Base-by-base conservation (phyloP, 2,329 filamentous ascomycete species). In the Aspergillus tamarii region DNA sequence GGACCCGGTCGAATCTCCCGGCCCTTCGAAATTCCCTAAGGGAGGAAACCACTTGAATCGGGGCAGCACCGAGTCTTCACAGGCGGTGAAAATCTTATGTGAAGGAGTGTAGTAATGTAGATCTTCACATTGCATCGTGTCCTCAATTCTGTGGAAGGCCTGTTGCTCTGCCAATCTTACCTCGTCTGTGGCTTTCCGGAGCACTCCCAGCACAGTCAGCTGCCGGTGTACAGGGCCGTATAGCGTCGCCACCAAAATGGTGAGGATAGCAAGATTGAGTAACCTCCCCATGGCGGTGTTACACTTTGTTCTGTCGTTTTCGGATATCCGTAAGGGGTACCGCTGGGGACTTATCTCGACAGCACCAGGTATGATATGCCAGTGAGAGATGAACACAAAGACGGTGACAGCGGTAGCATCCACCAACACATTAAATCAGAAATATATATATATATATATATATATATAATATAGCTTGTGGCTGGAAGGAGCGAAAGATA, bases 91-190 rank as follows among this genome's bases (percentile, higher is more conserved):
- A 1, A 89, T 72, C 9, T 81, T 63, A 0, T 82, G 78, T 19
- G 81, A 83, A 0, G 80, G 72, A 1, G 70, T 70, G 64, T 88
- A 83, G 61, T 86, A 81, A 68, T 89, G 86, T 4, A 89, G 55
- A 64, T 89, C 87, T 67, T 89, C 88, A 69, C 87, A 89, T 19
- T 85, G 79, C 3, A 79, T 71, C 0, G 87, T 88, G 65, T 86
- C 83, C 0, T 80, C 72, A 11, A 89, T 84, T 11, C 70, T 64
- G 7, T 80, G 67, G 1, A 85, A 69, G 26, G 56, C 11, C 30
- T 43, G 61, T n/a, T 79, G 76, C 4, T 75, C 64, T 3, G 70
- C 74, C 58, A 80, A 64, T 7, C 68, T 54, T 3, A 65, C 59
- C 3, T 69, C 69, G n/a, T 61, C 62, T 16, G 60, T 60, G 3